Evolutionary conservation across 2,329 filamentous ascomycete genomes (phyloP), one percentile per base, ranked within the genome.

Genomic region (Lizonia empirigonia): DNA sequence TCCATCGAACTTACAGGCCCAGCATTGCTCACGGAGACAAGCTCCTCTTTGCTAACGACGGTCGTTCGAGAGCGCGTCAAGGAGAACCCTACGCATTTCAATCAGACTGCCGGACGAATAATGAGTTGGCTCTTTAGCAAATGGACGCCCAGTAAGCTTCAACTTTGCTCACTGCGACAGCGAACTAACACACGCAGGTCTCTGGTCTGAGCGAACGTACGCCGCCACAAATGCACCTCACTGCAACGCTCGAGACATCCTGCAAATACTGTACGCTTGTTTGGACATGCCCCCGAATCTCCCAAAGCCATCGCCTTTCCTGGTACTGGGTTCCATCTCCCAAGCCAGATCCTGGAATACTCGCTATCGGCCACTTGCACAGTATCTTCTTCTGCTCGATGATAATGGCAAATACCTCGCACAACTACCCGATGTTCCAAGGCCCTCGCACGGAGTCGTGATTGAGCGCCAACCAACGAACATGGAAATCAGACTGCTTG

Each of bases 1-100:
- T 87, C 87, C 18, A 85, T 90, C 36, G 92, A 95, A 63, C 79
- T 93, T 27, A 93, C 87, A 67, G 92, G 92, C 0, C 93, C 94
- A 7, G 85, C 85, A 1, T 71, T 85, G 16, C 76, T 96, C 15
- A 87, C 87, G n/a, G 94, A 97, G 69, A 85, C 91, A 1, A 88
- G 90, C 3, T 77, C 93, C 15, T 77, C 81, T 2, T 72, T 99
- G 32, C 90, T 96, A 84, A 78, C 82, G 13, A 82, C 83, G 46
- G 72, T 95, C 33, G 77, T 94, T 27, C 81, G 85, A 48, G 76
- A 85, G 32, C 84, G 85, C 44, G 85, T 88, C 59, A 80, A 82
- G 22, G 82, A 87, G 62, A 84, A 88, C 35, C 88, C 90, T 1
- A 86, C 83, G 50, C 83, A 84, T 27, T 89, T 84, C 58, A 83